phyloP scores from a whole-genome alignment of 2,329 filamentous ascomycete species.

The Colletotrichum shisoi region DNA sequence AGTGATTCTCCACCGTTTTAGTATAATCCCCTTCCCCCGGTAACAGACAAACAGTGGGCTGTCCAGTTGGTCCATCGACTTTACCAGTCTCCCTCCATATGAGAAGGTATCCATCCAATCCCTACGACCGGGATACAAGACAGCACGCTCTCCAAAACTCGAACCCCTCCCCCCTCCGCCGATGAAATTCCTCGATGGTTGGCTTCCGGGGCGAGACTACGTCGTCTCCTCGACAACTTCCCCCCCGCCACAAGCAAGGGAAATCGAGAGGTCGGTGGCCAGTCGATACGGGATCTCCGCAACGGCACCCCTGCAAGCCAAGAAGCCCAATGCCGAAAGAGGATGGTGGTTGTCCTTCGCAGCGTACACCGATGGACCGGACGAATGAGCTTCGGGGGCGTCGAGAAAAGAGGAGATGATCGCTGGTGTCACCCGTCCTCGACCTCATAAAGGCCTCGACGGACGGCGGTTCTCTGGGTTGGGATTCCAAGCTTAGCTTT shows the following conservation, averaged over 20 bases:
- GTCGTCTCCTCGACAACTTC: background rate
- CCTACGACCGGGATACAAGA: background rate
- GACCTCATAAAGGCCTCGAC: constrained; percentile 5
- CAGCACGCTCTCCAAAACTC: background rate
- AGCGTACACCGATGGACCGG: constrained; percentile 14
- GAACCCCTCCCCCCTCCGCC: background rate
- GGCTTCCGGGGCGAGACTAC: background rate
- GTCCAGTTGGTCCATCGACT: background rate
- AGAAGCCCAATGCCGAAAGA: constrained; percentile 19
- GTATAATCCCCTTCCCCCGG: no score
- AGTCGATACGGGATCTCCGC: constrained; percentile 17
- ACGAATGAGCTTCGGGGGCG: constrained; percentile 3
- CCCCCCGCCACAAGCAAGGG: background rate
- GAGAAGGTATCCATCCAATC: no score
- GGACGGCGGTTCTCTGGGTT: background rate
- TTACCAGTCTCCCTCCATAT: no score
- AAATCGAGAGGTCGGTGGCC: constrained; percentile 9
- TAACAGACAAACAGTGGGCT: no score
- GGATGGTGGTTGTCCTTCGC: constrained; percentile 10
- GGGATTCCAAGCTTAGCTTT: background rate
- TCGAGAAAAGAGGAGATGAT: background rate
- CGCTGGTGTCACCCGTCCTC: background rate
- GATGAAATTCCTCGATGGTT: background rate
- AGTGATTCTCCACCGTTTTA: background rate
- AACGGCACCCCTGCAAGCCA: constrained; percentile 16